Percentiles rank a stretch among this genome's conserved stretches.
phyloP scores from a whole-genome alignment of 1,139 yeast genomes.

The Pichia sp. region DNA sequence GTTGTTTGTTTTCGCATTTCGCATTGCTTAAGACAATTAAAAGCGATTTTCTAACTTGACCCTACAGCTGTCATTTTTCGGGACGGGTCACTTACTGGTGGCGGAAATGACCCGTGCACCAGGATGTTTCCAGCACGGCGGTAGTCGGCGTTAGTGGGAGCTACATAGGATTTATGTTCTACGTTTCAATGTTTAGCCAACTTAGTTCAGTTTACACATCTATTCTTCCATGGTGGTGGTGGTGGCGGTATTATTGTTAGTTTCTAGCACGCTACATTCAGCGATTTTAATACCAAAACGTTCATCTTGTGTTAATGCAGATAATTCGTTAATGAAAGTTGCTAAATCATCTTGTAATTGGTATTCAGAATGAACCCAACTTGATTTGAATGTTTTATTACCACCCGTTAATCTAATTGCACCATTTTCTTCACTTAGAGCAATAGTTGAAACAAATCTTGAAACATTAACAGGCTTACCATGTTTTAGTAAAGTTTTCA shows the following conservation, averaged over 20 bases:
- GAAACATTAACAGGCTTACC: constrained; percentile 54
- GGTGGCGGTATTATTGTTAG: background rate
- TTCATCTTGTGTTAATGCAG: constrained; percentile 53
- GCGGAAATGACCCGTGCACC: background rate
- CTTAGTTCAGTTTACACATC: background rate
- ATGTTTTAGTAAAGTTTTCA: constrained; percentile 57
- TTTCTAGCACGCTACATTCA: constrained; percentile 37
- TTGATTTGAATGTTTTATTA: constrained; percentile 54
- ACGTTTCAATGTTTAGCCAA: background rate
- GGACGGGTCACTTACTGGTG: background rate
- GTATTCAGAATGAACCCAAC: constrained; percentile 79
- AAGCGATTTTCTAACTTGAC: background rate
- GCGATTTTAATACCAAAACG: constrained; percentile 61
- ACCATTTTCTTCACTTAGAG: constrained; percentile 42
- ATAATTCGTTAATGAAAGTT: constrained; percentile 48
- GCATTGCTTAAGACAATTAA: background rate
- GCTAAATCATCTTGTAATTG: constrained; percentile 43
- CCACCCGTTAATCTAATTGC: constrained; percentile 84
- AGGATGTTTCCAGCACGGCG: background rate
- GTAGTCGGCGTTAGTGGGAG: background rate
- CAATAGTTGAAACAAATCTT: constrained; percentile 71
- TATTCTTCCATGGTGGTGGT: background rate
- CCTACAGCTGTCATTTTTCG: background rate
- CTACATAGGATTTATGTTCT: background rate
- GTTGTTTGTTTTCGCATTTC: background rate